Base-by-base conservation (phyloP, 345 rosid genomes). In the Alliaria petiolata region DNA sequence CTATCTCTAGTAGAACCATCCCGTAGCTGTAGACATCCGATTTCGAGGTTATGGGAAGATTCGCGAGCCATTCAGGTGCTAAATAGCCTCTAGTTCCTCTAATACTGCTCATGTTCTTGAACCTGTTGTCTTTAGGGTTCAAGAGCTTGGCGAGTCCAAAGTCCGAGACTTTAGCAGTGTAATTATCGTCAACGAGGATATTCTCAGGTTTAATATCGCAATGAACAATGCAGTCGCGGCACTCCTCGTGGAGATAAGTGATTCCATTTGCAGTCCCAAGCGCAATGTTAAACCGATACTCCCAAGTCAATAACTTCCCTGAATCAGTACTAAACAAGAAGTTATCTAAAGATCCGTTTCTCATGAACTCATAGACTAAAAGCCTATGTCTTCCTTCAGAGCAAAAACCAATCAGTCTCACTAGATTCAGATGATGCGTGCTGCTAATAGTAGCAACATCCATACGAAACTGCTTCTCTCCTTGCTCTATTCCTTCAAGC, bases 381-480 rank as follows among this genome's bases (percentile, higher is more conserved):
- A 86, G 85, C 73, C 85, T 81, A 57, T 85, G 90, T 44, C 78
- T 72, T 62, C 86, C 86, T 47, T 88, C 87, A 0, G 87, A 72
- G 73, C 93, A 88, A 76, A 84, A 88, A 7, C 90, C 93, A 2
- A 85, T 81, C 69, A 88, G 66, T 51, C 86, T 79, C 38, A 86
- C 89, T 51, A 89, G 78, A 76, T 81, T 85, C 67, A 86, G 26
- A 77, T 89, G 95, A 79, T 89, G 95, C 11, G 87, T 82, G 62
- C 85, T 86, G 61, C 91, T 83, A 51, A 89, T 85, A 30, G 90
- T 81, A 15, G 87, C 84, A 25, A 89, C 88, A 69, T 87, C 92
- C 84, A 86, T 85, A 71, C 91, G 70, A 76, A 89, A 89, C 61
- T 82, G 85, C 60, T 69, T 87, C 69, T 86, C 89, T 34, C 85